Percentiles rank a stretch among this genome's conserved stretches.
phyloP scores from a whole-genome alignment of 495 filamentous ascomycete genomes.

The Aspergillus diversus region DNA sequence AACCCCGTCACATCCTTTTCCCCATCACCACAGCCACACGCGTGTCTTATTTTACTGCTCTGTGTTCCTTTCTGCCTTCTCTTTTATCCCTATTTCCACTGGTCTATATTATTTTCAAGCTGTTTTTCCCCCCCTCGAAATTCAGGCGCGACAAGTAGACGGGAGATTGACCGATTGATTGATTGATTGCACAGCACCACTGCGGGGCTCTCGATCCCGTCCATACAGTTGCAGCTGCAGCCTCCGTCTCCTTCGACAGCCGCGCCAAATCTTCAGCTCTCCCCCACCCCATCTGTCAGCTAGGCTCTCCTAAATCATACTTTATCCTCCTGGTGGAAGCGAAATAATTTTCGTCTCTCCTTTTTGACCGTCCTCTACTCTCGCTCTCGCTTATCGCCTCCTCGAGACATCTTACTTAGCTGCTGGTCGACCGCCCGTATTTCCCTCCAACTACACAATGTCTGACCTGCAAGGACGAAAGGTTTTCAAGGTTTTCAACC shows the following conservation, averaged over 20 bases:
- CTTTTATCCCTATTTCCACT: not conserved
- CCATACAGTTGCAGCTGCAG: conserved; percentile 3
- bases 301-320: conserved; percentile 13
- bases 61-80: not conserved
- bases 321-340: conserved; percentile 8
- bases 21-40: not conserved
- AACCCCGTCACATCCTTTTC: not conserved
- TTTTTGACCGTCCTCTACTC: conserved; percentile 5
- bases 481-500: conserved; percentile 99
- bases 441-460: conserved; percentile 50
- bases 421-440: conserved; percentile 21
- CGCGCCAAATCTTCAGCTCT: conserved; percentile 16
- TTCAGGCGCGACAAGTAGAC: not conserved
- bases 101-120: not conserved
- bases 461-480: conserved; percentile 83
- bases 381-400: conserved; percentile 18
- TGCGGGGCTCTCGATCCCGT: conserved; percentile 17
- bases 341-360: conserved; percentile 6
- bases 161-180: conserved; percentile 7
- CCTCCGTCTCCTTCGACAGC: conserved; percentile 5
- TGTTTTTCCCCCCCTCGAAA: not conserved
- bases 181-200: conserved; percentile 9
- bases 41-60: not conserved
- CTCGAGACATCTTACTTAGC: conserved; percentile 6
- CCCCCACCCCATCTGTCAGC: conserved; percentile 9